phyloP scores from a whole-genome alignment of 768 basidiomycete species.

The Pseudohyphozyma bogoriensis region DNA sequence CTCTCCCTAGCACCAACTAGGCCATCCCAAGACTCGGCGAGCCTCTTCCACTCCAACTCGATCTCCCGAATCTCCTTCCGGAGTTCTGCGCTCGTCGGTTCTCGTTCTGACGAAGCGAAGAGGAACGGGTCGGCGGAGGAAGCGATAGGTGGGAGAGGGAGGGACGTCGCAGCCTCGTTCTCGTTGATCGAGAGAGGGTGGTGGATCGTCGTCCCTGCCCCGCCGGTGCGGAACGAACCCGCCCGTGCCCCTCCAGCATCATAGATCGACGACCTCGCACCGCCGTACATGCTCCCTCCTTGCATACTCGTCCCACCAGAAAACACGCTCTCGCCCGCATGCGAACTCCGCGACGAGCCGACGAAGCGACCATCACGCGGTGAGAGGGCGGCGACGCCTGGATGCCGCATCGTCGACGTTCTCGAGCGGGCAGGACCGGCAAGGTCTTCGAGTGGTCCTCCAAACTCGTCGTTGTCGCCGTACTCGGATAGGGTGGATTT shows the following conservation, averaged over 20 bases:
- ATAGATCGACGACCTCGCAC: background rate
- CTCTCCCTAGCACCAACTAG: background rate
- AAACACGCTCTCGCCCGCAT: constrained; percentile 5
- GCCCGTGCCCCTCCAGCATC: too few species aligned
- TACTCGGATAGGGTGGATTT: background rate
- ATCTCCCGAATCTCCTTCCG: constrained; percentile 5
- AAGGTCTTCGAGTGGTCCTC: background rate
- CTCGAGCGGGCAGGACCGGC: background rate
- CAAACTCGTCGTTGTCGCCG: background rate
- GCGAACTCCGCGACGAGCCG: background rate
- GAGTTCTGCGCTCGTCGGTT: background rate
- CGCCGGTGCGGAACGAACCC: background rate
- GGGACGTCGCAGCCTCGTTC: background rate
- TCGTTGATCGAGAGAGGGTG: background rate
- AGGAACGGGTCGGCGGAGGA: constrained; percentile 12
- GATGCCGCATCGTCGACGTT: constrained; percentile 6
- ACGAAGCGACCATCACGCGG: background rate
- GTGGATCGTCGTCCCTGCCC: background rate
- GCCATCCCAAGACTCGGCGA: constrained; percentile 1
- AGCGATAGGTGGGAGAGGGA: constrained; percentile 7
- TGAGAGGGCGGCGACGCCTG: constrained; percentile 7
- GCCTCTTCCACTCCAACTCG: constrained; percentile 12
- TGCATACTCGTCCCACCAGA: background rate
- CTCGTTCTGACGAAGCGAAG: background rate
- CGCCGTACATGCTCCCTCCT: background rate